A percentile compares a stretch with the other conserved stretches of the same genome.
phyloP scores from a whole-genome alignment of 2,329 filamentous ascomycete genomes.

The Triangularia setosa region DNA sequence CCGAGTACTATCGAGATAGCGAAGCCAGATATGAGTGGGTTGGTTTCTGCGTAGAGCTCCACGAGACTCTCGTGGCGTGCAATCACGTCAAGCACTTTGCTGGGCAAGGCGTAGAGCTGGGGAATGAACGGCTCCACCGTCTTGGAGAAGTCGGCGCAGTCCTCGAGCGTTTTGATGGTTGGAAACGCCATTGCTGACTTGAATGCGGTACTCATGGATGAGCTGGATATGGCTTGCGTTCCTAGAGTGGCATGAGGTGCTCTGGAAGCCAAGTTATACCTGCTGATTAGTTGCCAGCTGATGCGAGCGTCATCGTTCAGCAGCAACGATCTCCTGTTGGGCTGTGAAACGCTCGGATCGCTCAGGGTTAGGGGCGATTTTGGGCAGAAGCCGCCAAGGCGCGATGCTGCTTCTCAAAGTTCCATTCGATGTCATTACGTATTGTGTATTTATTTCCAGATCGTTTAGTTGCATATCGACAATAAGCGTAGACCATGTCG shows the following conservation, averaged over 20 bases:
- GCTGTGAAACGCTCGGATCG: background rate
- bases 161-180: constrained; percentile 62
- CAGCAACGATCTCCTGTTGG: background rate
- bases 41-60: constrained; percentile 75
- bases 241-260: background rate
- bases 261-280: background rate
- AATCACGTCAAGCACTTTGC: constrained; percentile 57
- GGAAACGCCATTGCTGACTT: constrained; percentile 63
- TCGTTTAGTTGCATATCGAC: background rate
- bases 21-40: constrained; percentile 75
- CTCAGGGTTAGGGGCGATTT: background rate
- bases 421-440: background rate
- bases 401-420: background rate
- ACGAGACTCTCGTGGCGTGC: constrained; percentile 59
- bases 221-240: background rate
- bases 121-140: constrained; percentile 72
- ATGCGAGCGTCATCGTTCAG: background rate
- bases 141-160: constrained; percentile 71
- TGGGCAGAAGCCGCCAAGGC: background rate
- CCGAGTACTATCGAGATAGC: constrained; percentile 69
- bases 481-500: background rate
- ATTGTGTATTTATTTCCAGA: background rate
- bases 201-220: background rate
- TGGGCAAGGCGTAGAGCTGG: constrained; percentile 67
- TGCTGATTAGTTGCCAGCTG: background rate